Conservation (phyloP, 2,329 filamentous ascomycete genomes). For the Aureobasidium sp. region DNA sequence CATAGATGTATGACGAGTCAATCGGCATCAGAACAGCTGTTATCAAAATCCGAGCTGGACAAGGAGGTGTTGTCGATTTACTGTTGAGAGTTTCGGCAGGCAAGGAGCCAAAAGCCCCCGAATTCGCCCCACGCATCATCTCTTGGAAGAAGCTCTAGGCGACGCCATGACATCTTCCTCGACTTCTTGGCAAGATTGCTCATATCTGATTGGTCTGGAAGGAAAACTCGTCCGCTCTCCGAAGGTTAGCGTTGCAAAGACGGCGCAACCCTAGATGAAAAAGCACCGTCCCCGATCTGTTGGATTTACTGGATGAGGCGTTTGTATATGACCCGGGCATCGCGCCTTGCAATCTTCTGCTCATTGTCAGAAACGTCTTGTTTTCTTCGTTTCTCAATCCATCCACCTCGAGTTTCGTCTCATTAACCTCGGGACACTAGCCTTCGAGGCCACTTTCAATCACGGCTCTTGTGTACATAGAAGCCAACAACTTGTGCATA, state of each 20-base stretch:
- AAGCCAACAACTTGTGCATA: neutral
- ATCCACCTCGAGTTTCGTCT: neutral
- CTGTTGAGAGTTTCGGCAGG: constrained; percentile 8
- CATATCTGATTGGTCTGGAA: neutral
- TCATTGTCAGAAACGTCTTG: neutral
- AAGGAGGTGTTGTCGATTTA: constrained; percentile 1
- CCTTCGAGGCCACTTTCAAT: no score
- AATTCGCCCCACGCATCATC: constrained; percentile 4
- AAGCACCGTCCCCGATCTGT: neutral
- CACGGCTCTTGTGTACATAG: neutral
- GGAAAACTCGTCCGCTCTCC: neutral
- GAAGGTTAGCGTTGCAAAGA: neutral
- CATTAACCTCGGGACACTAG: neutral
- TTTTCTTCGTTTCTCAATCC: neutral
- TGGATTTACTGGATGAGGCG: neutral
- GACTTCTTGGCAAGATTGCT: neutral
- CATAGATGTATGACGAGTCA: neutral
- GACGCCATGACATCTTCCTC: neutral
- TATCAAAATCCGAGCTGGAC: constrained; percentile 11
- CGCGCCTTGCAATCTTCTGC: neutral
- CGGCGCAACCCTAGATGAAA: neutral
- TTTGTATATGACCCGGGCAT: constrained; percentile 5
- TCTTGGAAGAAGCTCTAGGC: neutral
- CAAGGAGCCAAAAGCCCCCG: neutral
- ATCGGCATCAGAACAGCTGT: neutral